Base-by-base conservation (phyloP, 176 grass and related monocot genomes). In the Oryza nivara region DNA sequence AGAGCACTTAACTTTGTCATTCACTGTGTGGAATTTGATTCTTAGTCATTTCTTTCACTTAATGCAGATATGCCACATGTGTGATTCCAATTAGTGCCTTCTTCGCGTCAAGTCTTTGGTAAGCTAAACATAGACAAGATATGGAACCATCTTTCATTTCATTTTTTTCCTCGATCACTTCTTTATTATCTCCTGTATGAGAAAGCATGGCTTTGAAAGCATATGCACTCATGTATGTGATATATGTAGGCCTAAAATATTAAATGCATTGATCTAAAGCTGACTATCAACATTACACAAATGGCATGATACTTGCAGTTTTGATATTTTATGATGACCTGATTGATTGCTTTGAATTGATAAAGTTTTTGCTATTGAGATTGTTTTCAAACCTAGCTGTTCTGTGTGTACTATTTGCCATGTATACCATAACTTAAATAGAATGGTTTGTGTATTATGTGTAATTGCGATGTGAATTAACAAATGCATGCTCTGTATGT, bases 1-100 rank as follows among this genome's bases (percentile, higher is more conserved):
- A 94, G 96, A 79, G 75, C 10, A 68, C 87, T 77, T 49, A 47
- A 49, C 78, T 88, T 73, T 80, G 34, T 86, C 11, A 68, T 78
- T 87, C 11, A 38, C n/a, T 72, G 15, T 67, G 17, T 72, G 25
- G 25, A 48, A 75, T 71, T 38, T 63, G 16, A 20, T 72, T 77
- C 43, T 79, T 88, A 76, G 1, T 72, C 65, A 83, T 17, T 77
- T 73, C 49, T 80, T 72, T 15, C 44, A 17, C 20, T 72, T 64
- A 25, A 64, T 96, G 89, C 93, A 99, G 96, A 91, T 99, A 99
- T 66, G 93, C 91, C 70, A 96, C 96, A 58, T 96, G 90, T 82
- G 96, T 99, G 44, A 96, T 99, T 92, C 96, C 96, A 61, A 99
- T 99, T 67, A 99, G 96, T 84, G 96, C 96, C 19, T 99, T 99